These are phyloP conservation scores for Suhomyces bolitotheri DNA, from an alignment of 1,139 yeast species.

Conservation along the genomic window DNA sequence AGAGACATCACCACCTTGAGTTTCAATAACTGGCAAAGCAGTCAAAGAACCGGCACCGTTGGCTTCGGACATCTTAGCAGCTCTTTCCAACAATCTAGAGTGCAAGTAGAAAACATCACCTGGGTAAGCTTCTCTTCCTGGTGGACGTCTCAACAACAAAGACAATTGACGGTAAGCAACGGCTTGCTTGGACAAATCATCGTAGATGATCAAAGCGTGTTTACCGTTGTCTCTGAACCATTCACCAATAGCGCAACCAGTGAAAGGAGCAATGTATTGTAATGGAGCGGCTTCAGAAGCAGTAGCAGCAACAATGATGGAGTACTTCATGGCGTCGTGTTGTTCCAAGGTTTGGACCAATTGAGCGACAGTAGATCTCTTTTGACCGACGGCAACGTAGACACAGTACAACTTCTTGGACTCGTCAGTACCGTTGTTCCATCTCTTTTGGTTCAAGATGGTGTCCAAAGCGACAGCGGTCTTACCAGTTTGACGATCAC, in stretches of 20 bases:
- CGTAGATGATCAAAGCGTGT: constrained; percentile 96
- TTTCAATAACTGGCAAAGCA: constrained; percentile 94
- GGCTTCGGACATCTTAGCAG: constrained; percentile 92
- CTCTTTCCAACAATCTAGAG: constrained; percentile 95
- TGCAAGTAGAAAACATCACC: constrained; percentile 97
- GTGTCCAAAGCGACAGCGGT: constrained; percentile 98
- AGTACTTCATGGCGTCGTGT: constrained; percentile 95
- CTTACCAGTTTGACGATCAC: constrained; percentile 99
- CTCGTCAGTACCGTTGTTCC: constrained; percentile 95
- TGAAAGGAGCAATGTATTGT: constrained; percentile 99
- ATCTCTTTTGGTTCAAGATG: constrained; percentile 98
- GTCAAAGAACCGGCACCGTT: constrained; percentile 94
- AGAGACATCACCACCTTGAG: constrained; percentile 99
- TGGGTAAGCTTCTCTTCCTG: constrained; percentile 97
- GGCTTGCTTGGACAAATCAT: constrained; percentile 98
- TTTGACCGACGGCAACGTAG: constrained; percentile 99
- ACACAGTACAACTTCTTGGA: constrained; percentile 98
- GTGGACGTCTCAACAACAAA: constrained; percentile 94
- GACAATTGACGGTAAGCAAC: constrained; percentile 99
- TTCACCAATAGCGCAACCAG: constrained; percentile 99
- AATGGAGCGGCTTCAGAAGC: constrained; percentile 99
- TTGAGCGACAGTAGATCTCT: constrained; percentile 99
- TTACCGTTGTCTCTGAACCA: constrained; percentile 99
- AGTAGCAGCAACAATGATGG: constrained; percentile 98
- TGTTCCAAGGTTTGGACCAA: constrained; percentile 98